These are phyloP conservation scores for Chlamydomonas sp. DNA, from an alignment of 139 green algal genomes.

Conservation along the genomic window DNA sequence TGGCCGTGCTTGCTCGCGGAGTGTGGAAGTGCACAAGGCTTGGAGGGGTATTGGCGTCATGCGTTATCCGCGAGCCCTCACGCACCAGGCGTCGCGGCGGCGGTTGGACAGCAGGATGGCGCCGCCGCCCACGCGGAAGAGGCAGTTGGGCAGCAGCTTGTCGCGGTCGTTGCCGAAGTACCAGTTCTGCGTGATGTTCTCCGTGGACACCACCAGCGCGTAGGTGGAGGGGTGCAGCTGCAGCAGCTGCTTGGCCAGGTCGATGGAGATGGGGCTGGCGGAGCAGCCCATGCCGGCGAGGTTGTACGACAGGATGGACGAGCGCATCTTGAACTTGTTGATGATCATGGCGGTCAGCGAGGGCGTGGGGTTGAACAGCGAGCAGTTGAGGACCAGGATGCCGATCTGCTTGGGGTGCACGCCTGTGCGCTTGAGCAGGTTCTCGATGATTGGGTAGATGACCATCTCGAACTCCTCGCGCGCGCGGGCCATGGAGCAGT, in stretches of 20 bases:
- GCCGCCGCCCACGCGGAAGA: conserved; percentile 94
- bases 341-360: conserved; percentile 96
- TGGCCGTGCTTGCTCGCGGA: too few species aligned
- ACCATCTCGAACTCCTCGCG: conserved; percentile 92
- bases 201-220: conserved; percentile 92
- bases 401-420: conserved; percentile 79
- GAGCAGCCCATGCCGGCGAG: conserved; percentile 92
- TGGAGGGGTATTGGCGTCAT: too few species aligned
- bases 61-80: background rate
- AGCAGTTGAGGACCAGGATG: conserved; percentile 97
- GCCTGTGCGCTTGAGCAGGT: conserved; percentile 71
- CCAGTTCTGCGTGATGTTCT: conserved; percentile 99
- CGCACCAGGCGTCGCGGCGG: conserved; percentile 67
- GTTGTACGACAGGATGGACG: conserved; percentile 94
- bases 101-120: conserved; percentile 96
- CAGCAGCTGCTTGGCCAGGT: conserved; percentile 92
- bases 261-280: conserved; percentile 71
- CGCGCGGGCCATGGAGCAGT: conserved; percentile 80
- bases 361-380: conserved; percentile 97
- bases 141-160: conserved; percentile 98
- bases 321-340: conserved; percentile 95
- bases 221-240: conserved; percentile 81
- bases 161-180: conserved; percentile 87
- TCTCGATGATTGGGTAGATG: conserved; percentile 74
- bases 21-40: too few species aligned